Evolutionary conservation across 768 basidiomycete species (phyloP), one percentile per base, ranked within the genome.

Genomic region (Strobilomyces dryophilus): DNA sequence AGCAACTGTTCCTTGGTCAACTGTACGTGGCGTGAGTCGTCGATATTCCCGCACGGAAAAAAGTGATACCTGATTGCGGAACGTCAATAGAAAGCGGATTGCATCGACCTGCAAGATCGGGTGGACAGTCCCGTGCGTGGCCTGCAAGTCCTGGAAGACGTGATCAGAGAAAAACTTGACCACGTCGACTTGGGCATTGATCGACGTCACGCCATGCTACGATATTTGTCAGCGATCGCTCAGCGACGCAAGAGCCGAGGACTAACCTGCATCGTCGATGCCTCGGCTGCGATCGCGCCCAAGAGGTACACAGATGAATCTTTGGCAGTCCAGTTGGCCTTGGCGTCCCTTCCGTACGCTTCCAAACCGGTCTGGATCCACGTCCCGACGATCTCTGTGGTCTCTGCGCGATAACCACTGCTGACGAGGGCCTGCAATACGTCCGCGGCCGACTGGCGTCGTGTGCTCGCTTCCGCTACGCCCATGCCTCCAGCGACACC

Each of bases 51-150:
- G 18, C 15, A 29, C 2, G 26, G 5, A 29, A 32, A 11, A 4
- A 31, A 1, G 40, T 14, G 8, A 10, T 45, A 91, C 94, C 75
- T 97, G 95, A 64, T 93, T 92, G n/a, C 95, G 78, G 81, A 99
- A 98, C 0, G 92, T 95, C 64, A 92, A 78, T 47, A 98, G 71
- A 75, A 92, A 98, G 45, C 93, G 87, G 68, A 98, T 98, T 9
- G 95, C 94, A 68, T 98, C 94, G 26, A 95, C 94, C 64, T 95
- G 92, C 40, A 99, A 76, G 60, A 98, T 92, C 2, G 94, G 89
- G 63, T 97, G 89, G 1, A 89, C 87, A 14, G 75, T 71, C 4
- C 84, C 83, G 6, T 79, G 73, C 2, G 73, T 73, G 2, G 90
- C 87, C 56, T 83, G 87, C 37, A 98, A 73, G 69, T 99, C 97